Conservation (phyloP, 768 basidiomycete species). For the Boletus rufocinnamomeus region DNA sequence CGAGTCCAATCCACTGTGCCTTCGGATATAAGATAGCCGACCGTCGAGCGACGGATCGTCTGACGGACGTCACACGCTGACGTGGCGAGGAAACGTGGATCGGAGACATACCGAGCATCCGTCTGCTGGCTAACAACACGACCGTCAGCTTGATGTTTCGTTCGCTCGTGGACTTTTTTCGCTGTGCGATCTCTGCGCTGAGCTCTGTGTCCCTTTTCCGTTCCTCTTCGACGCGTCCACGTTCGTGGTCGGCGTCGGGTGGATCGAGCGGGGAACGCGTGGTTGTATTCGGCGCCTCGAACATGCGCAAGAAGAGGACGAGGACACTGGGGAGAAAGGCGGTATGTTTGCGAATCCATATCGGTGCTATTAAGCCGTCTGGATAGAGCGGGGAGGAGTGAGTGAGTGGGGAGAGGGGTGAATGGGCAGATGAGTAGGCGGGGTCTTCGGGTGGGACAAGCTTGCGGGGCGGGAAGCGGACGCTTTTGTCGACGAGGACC, state of each 20-base stretch:
- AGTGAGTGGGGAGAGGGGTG: constrained; percentile 91
- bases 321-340: constrained; percentile 91
- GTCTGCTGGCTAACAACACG: constrained; percentile 86
- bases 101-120: constrained; percentile 70
- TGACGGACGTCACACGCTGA: constrained; percentile 30
- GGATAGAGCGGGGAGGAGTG: constrained; percentile 89
- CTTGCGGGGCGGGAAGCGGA: constrained; percentile 89
- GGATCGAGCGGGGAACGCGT: constrained; percentile 56
- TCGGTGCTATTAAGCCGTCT: constrained; percentile 94
- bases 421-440: constrained; percentile 63
- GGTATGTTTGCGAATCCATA: constrained; percentile 97
- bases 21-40: constrained; percentile 82
- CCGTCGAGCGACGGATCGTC: constrained; percentile 85
- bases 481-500: constrained; percentile 78
- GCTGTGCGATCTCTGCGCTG: constrained; percentile 71
- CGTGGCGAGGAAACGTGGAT: not conserved
- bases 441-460: constrained; percentile 59
- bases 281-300: constrained; percentile 55
- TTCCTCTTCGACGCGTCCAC: constrained; percentile 67
- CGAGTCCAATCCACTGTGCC: constrained; percentile 87
- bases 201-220: constrained; percentile 72
- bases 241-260: constrained; percentile 54
- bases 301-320: constrained; percentile 85
- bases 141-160: constrained; percentile 93
- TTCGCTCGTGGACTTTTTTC: constrained; percentile 81